Conservation (phyloP, 345 rosid genomes). For the Garcia nutans region DNA sequence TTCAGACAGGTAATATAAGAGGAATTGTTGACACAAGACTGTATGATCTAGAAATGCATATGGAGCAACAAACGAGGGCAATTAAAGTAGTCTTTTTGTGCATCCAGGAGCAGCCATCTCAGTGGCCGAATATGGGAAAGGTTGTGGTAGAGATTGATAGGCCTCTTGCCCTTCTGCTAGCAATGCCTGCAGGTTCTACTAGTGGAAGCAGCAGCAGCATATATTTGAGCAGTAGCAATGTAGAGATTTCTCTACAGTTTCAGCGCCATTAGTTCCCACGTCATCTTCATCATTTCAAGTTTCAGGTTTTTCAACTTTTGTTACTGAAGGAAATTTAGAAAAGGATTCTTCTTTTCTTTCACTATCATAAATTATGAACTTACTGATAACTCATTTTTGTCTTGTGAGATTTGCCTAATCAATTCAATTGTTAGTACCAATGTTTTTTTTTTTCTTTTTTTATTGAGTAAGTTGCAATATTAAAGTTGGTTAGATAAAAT, state of each 20-base stretch:
- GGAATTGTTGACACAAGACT: constrained; percentile 20
- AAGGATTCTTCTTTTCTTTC: constrained; percentile 34
- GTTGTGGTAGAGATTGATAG: constrained; percentile 40
- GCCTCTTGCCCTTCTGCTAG: constrained; percentile 44
- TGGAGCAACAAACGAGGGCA: constrained; percentile 21
- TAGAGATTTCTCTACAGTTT: constrained; percentile 34
- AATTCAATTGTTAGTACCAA: too few relatives aligned
- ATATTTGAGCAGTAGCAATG: constrained; percentile 20
- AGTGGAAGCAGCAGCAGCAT: constrained; percentile 25
- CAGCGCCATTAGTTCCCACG: constrained; percentile 34
- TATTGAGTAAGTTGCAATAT: too few relatives aligned
- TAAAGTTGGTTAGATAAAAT: too few relatives aligned
- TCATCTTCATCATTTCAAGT: constrained; percentile 45
- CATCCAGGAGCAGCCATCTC: constrained; percentile 32
- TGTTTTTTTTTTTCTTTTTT: too few relatives aligned
- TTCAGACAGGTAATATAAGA: constrained; percentile 22
- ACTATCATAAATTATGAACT: not conserved
- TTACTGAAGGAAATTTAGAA: constrained; percentile 35
- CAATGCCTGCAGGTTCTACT: constrained; percentile 30
- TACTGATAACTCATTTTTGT: not conserved
- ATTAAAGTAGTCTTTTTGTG: constrained; percentile 29
- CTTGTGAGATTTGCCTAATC: too few relatives aligned
- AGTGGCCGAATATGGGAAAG: constrained; percentile 27
- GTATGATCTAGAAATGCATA: constrained; percentile 7
- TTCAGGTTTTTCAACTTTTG: constrained; percentile 35